These are phyloP conservation scores for Camellia sinensis DNA, from an alignment of 148 eudicot genomes.

Conservation along the genomic window DNA sequence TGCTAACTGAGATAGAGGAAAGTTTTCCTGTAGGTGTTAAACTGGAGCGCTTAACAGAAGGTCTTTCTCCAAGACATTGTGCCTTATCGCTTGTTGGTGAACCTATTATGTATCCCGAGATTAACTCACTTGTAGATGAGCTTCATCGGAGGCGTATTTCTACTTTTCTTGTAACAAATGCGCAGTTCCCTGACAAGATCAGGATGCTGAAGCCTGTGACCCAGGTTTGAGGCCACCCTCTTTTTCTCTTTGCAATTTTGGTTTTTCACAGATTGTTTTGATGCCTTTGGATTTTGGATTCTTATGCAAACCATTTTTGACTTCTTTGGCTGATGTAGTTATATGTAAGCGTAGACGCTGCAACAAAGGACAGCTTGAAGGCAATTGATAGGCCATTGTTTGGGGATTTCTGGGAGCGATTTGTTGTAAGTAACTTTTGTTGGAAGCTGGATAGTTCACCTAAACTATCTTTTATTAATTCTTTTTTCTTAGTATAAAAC, in stretches of 20 bases:
- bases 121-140: constrained; percentile 82
- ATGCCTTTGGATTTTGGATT: neutral
- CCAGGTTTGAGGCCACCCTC: constrained; percentile 47
- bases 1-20: constrained; percentile 2
- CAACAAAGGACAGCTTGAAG: constrained; percentile 91
- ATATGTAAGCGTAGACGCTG: constrained; percentile 98
- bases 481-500: neutral
- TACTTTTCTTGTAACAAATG: constrained; percentile 97
- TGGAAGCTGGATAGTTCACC: neutral
- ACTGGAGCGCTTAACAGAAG: constrained; percentile 73
- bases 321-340: constrained; percentile 47
- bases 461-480: neutral
- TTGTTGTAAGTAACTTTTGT: constrained; percentile 51
- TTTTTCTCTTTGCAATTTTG: neutral
- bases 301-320: neutral
- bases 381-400: constrained; percentile 99
- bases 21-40: constrained; percentile 57
- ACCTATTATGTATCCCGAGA: constrained; percentile 98
- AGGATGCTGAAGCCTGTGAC: constrained; percentile 69
- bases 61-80: constrained; percentile 94
- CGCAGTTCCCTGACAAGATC: constrained; percentile 96
- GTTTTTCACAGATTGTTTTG: neutral
- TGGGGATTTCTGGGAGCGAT: constrained; percentile 98
- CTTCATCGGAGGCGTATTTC: constrained; percentile 88
- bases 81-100: constrained; percentile 99